Percentiles rank a stretch among this genome's conserved stretches.
phyloP scores from a whole-genome alignment of 306 rosid species.

The Datisca glomerata region DNA sequence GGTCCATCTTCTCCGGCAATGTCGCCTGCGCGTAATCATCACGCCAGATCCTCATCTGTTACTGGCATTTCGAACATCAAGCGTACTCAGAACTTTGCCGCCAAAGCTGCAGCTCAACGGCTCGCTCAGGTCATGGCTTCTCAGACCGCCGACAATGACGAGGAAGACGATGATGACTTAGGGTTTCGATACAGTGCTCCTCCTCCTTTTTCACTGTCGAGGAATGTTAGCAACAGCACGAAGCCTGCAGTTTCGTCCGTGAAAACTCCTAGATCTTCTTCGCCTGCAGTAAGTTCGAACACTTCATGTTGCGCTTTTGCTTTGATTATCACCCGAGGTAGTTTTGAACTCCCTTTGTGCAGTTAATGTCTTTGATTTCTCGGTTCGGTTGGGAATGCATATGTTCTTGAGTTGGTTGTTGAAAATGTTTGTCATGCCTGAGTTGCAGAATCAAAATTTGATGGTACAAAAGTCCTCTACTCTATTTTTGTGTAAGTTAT shows the following conservation, averaged over 20 bases:
- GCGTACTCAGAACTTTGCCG: constrained; percentile 88
- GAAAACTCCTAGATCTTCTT: constrained; percentile 46
- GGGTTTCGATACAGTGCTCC: constrained; percentile 93
- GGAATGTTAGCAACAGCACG: constrained; percentile 22
- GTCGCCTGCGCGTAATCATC: constrained; percentile 57
- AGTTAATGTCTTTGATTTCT: not conserved
- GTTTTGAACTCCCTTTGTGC: too few relatives aligned
- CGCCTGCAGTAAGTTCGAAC: constrained; percentile 43
- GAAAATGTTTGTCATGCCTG: too few relatives aligned
- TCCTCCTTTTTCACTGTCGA: constrained; percentile 60
- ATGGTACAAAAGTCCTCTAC: too few relatives aligned
- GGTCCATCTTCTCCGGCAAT: constrained; percentile 28
- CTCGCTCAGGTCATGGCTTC: constrained; percentile 99
- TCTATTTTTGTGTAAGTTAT: too few relatives aligned
- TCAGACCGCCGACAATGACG: constrained; percentile 50
- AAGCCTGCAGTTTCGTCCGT: constrained; percentile 24
- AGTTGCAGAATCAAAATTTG: too few relatives aligned
- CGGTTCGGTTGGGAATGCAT: not conserved
- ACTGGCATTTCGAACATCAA: constrained; percentile 66
- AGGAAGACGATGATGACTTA: constrained; percentile 62
- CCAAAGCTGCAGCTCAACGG: constrained; percentile 95
- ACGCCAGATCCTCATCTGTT: constrained; percentile 75
- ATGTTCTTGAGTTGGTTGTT: too few relatives aligned
- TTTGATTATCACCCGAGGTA: too few relatives aligned
- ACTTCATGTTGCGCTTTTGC: not conserved